A percentile compares a stretch with the other conserved stretches of the same genome.
These are phyloP conservation scores for Astraeus odoratus DNA, from an alignment of 768 basidiomycete genomes.

Conservation along the genomic window DNA sequence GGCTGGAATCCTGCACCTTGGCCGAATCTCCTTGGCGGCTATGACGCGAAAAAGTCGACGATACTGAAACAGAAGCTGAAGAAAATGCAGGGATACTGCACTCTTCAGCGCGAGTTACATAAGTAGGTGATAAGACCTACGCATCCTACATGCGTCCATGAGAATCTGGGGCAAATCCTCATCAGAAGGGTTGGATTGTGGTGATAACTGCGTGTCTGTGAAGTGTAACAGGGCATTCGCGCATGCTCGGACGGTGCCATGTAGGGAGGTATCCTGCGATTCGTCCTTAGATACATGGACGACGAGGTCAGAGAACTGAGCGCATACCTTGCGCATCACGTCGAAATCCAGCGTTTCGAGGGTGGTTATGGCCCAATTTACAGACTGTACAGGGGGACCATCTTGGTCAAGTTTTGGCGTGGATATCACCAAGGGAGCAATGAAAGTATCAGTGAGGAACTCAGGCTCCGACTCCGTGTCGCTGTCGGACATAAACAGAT, in stretches of 20 bases:
- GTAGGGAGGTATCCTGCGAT: conserved; percentile 27
- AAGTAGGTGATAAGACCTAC: conserved; percentile 10
- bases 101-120: conserved; percentile 6
- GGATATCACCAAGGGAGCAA: conserved; percentile 16
- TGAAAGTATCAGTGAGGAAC: conserved; percentile 6
- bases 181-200: background rate
- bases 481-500: conserved; percentile 30
- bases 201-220: conserved; percentile 20
- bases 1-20: conserved; percentile 19
- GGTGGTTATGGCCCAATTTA: conserved; percentile 19
- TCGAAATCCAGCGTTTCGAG: conserved; percentile 24
- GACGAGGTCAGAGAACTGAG: too few relatives aligned
- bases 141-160: conserved; percentile 11
- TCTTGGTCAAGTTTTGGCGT: conserved; percentile 9
- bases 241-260: conserved; percentile 28
- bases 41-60: conserved; percentile 42
- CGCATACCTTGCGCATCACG: conserved; percentile 23
- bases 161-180: conserved; percentile 7
- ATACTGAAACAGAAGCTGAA: conserved; percentile 43
- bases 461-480: conserved; percentile 49
- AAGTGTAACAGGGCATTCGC: conserved; percentile 27
- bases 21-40: conserved; percentile 28
- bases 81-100: conserved; percentile 27
- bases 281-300: conserved; percentile 8
- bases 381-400: conserved; percentile 7